Evolutionary conservation across 352 stramenopile species (phyloP).

Genomic region (Thraustochytrium aureum): DNA sequence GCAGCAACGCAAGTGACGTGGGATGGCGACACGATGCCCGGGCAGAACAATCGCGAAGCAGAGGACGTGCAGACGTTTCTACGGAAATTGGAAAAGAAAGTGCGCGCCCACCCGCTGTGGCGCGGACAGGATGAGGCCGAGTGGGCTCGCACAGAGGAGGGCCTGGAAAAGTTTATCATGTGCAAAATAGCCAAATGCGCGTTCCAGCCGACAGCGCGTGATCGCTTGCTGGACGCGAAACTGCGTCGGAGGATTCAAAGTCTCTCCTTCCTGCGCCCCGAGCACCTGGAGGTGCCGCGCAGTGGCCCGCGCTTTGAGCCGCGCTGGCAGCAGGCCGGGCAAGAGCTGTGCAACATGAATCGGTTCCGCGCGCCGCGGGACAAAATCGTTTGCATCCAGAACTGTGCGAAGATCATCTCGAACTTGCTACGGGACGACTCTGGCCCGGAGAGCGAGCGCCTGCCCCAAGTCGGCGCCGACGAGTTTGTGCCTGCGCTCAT

Average conservation of each 20-base stretch:
- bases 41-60: background rate
- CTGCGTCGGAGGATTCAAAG: slow-evolving; percentile 69
- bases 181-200: slow-evolving; percentile 75
- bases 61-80: background rate
- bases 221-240: slow-evolving; percentile 63
- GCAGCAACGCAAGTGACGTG: background rate
- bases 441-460: slow-evolving; percentile 73
- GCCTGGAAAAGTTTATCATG: slow-evolving; percentile 82
- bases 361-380: slow-evolving; percentile 68
- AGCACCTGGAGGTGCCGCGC: slow-evolving; percentile 76
- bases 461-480: slow-evolving; percentile 68
- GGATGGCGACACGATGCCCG: background rate
- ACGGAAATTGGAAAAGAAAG: slow-evolving; percentile 13
- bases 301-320: slow-evolving; percentile 60
- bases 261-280: slow-evolving; percentile 73
- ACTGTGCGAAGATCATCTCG: slow-evolving; percentile 71
- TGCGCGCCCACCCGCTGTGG: slow-evolving; percentile 11
- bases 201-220: slow-evolving; percentile 64
- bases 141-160: slow-evolving; percentile 26
- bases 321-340: slow-evolving; percentile 58
- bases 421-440: slow-evolving; percentile 64
- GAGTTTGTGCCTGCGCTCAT: slow-evolving; percentile 88
- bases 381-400: slow-evolving; percentile 76
- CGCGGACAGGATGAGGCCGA: background rate
- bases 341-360: slow-evolving; percentile 58